Evolutionary conservation across 768 basidiomycete genomes (phyloP).

Genomic region (Russula earlei): DNA sequence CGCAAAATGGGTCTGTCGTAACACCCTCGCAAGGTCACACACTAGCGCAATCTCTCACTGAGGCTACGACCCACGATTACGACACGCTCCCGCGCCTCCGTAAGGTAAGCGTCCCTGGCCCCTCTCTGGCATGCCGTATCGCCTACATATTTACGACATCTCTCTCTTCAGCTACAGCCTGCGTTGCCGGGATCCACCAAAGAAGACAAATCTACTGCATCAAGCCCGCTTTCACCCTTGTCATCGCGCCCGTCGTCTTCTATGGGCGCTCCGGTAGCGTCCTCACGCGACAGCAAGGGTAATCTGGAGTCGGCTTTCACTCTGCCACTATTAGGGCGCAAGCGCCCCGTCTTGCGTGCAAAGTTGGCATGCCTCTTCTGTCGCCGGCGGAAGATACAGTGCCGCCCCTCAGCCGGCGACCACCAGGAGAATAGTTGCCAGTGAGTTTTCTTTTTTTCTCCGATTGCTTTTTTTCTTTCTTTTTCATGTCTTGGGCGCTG

Average conservation of each 20-base stretch:
- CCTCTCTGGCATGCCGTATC: not conserved
- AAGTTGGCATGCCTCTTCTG: constrained; percentile 16
- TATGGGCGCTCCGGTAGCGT: constrained; percentile 1
- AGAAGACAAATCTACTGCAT: constrained; percentile 8
- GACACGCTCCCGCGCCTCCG: constrained; percentile 14
- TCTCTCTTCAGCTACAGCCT: constrained; percentile 7
- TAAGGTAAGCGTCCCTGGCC: constrained; percentile 1
- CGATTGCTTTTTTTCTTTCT: not conserved
- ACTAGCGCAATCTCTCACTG: not conserved
- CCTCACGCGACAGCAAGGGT: not conserved
- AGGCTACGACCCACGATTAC: constrained; percentile 7
- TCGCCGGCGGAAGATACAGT: constrained; percentile 17
- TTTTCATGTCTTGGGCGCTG: not conserved
- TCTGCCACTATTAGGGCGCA: constrained; percentile 13
- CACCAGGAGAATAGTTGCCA: constrained; percentile 4
- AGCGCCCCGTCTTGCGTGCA: constrained; percentile 15
- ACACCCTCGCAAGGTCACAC: constrained; percentile 6
- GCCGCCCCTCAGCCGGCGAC: constrained; percentile 8
- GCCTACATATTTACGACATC: not conserved
- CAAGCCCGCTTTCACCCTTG: constrained; percentile 13
- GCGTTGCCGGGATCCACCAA: not conserved
- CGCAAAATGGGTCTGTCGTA: constrained; percentile 5
- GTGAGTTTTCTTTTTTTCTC: not conserved
- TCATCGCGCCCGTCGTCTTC: constrained; percentile 16
- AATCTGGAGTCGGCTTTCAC: constrained; percentile 5